phyloP scores from a whole-genome alignment of 2,329 filamentous ascomycete genomes.

The Aureobasidium sp. region DNA sequence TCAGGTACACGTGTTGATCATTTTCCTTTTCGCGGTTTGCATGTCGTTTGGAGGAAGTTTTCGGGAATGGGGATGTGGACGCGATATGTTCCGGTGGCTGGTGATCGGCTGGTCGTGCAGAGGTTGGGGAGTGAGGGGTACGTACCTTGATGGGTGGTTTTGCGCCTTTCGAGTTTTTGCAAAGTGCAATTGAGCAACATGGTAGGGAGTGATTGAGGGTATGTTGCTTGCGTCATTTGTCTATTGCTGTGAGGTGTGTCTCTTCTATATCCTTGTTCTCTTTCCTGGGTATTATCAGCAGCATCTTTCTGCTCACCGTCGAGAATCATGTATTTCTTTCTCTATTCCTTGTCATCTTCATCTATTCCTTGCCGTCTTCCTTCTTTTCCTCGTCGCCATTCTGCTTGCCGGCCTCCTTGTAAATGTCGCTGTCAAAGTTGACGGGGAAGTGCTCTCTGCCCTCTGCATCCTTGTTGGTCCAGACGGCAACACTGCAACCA shows the following conservation, averaged over 20 bases:
- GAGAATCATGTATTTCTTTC: neutral
- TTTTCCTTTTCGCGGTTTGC: no score
- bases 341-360: neutral
- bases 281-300: neutral
- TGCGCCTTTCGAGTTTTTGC: neutral
- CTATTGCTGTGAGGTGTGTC: neutral
- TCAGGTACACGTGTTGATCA: neutral
- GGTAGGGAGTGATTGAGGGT: no score
- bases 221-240: neutral
- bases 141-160: neutral
- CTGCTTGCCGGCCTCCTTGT: conserved; percentile 13
- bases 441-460: conserved; percentile 41
- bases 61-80: neutral
- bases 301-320: neutral
- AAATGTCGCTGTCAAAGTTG: conserved; percentile 21
- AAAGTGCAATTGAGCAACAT: neutral
- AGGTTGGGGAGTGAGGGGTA: neutral
- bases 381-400: neutral
- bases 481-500: conserved; percentile 50
- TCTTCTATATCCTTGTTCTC: neutral
- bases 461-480: conserved; percentile 50
- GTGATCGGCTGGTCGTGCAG: neutral
- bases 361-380: neutral
- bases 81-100: neutral
- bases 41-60: no score